Evolutionary conservation across 1,139 yeast genomes (phyloP).

Genomic region (Diutina neorugosa): DNA sequence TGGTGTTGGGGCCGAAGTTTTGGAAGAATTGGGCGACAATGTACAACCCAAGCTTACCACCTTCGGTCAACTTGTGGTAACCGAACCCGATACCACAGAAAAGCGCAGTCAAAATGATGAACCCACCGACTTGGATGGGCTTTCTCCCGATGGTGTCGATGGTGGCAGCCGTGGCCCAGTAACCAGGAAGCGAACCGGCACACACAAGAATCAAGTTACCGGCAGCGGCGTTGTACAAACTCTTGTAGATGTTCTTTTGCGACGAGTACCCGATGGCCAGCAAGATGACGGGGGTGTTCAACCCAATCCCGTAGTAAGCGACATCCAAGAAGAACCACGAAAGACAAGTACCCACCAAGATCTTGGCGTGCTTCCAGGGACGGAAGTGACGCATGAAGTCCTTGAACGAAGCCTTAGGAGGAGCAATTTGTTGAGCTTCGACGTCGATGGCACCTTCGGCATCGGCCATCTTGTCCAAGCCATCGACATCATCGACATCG

Average conservation of each 20-base stretch:
- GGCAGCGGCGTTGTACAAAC: slow-evolving; percentile 66
- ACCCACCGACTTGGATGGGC: slow-evolving; percentile 66
- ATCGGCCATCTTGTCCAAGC: slow-evolving; percentile 45
- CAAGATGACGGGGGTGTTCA: slow-evolving; percentile 70
- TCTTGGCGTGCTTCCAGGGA: slow-evolving; percentile 82
- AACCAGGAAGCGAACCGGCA: slow-evolving; percentile 90
- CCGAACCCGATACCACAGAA: slow-evolving; percentile 73
- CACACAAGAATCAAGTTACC: slow-evolving; percentile 83
- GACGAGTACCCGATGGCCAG: slow-evolving; percentile 66
- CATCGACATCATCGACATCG: slow-evolving; percentile 54
- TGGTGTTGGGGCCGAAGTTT: slow-evolving; percentile 91
- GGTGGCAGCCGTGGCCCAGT: slow-evolving; percentile 72
- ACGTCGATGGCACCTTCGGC: slow-evolving; percentile 40
- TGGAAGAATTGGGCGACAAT: slow-evolving; percentile 74
- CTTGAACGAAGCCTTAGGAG: slow-evolving; percentile 45
- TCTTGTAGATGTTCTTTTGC: slow-evolving; percentile 45
- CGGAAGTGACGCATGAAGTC: slow-evolving; percentile 65
- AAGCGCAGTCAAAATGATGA: slow-evolving; percentile 51
- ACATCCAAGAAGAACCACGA: slow-evolving; percentile 95
- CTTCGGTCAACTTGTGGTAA: slow-evolving; percentile 42
- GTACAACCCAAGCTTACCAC: slow-evolving; percentile 61
- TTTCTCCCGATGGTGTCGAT: slow-evolving; percentile 74
- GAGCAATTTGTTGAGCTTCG: slow-evolving; percentile 30
- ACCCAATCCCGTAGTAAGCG: slow-evolving; percentile 84
- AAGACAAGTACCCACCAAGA: slow-evolving; percentile 87